Percentiles rank a stretch among this genome's conserved stretches.
Evolutionary conservation across 257 asterid species (phyloP).

Genomic region (Solanum clarkiae): DNA sequence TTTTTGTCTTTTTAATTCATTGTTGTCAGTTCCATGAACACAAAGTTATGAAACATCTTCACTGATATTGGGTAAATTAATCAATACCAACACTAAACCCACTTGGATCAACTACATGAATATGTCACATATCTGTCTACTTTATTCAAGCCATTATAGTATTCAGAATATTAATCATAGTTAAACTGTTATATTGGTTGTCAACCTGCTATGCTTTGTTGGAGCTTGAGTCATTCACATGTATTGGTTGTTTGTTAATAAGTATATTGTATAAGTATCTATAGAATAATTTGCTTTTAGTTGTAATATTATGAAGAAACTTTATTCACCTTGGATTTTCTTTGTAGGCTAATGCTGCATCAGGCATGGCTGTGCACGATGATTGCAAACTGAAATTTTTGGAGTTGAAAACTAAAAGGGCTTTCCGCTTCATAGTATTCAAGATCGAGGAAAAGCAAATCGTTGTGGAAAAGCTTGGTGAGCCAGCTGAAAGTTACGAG

Average conservation of each 20-base stretch:
- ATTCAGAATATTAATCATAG: neutral
- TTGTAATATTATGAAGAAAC: neutral
- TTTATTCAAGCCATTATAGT: neutral
- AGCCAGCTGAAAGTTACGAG: slow-evolving; percentile 1
- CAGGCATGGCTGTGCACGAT: neutral
- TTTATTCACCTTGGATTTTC: neutral
- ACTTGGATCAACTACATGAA: neutral
- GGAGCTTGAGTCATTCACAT: neutral
- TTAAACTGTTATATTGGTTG: neutral
- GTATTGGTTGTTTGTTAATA: neutral
- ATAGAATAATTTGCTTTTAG: neutral
- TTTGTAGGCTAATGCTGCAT: neutral
- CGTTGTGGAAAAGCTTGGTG: slow-evolving; percentile 1
- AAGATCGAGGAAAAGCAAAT: slow-evolving; percentile 1
- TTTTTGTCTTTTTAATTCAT: neutral
- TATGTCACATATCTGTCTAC: neutral
- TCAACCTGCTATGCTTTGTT: neutral
- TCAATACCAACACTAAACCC: neutral
- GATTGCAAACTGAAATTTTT: slow-evolving; percentile 1
- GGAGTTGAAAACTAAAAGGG: neutral
- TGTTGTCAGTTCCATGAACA: neutral
- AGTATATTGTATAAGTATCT: neutral
- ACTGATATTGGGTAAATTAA: neutral
- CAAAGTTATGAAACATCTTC: neutral
- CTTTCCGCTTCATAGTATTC: neutral